Evolutionary conservation across 2,329 filamentous ascomycete species (phyloP).

Genomic region (Pochonia chlamydosporia): DNA sequence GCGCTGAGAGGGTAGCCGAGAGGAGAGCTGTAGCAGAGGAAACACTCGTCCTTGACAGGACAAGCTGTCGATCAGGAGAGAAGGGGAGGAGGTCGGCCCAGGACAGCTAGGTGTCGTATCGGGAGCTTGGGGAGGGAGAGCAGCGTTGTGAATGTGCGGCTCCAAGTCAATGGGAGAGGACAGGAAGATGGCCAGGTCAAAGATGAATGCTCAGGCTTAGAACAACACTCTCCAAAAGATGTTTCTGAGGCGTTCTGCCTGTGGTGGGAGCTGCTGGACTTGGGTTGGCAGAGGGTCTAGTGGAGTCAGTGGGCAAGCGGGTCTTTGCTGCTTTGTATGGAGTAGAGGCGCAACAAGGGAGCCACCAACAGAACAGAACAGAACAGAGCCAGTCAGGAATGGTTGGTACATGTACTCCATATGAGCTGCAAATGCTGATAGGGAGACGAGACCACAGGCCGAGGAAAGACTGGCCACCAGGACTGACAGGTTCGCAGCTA

Average conservation of each 20-base stretch:
- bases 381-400: background rate
- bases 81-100: background rate
- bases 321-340: background rate
- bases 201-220: constrained; percentile 11
- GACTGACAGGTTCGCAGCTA: background rate
- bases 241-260: constrained; percentile 4
- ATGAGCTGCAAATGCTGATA: background rate
- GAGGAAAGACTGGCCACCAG: background rate
- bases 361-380: background rate
- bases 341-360: background rate
- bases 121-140: background rate
- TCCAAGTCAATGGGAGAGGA: constrained; percentile 6
- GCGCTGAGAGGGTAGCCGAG: background rate
- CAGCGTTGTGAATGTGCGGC: constrained; percentile 4
- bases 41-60: background rate
- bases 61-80: background rate
- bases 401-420: background rate
- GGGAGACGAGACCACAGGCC: background rate
- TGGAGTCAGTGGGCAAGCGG: constrained; percentile 7
- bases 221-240: constrained; percentile 3
- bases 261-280: constrained; percentile 3
- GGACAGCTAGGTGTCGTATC: constrained; percentile 1
- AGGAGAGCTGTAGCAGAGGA: background rate
- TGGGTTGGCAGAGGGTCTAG: constrained; percentile 4
- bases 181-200: constrained; percentile 4